Evolutionary conservation across 106 monocot species (phyloP).

Genomic region (Posidonia australis): DNA sequence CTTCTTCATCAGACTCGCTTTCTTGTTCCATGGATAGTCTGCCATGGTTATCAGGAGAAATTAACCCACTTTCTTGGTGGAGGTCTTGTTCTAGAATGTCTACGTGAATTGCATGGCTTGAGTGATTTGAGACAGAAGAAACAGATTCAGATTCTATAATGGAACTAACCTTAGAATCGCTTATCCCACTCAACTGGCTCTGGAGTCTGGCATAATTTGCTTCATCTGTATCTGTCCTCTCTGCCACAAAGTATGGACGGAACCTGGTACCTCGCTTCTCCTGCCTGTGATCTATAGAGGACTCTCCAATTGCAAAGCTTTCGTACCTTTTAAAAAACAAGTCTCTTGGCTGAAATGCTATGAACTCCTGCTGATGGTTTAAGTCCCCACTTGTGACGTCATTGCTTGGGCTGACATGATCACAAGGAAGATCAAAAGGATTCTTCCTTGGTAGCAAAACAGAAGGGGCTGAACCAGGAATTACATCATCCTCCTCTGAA

Average conservation of each 20-base stretch:
- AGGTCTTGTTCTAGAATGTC: background rate
- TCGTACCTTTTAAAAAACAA: conserved; percentile 31
- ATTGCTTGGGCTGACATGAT: conserved; percentile 14
- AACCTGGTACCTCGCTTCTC: conserved; percentile 7
- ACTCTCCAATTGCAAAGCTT: conserved; percentile 29
- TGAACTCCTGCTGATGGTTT: conserved; percentile 17
- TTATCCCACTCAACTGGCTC: conserved; percentile 5
- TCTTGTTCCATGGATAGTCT: background rate
- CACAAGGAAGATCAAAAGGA: conserved; percentile 54
- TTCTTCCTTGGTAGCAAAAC: conserved; percentile 36
- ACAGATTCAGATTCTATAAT: conserved; percentile 7
- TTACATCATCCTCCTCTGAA: conserved; percentile 18
- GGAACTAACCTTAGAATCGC: conserved; percentile 14
- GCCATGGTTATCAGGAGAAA: background rate
- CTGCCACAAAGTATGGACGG: conserved; percentile 17
- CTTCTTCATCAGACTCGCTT: background rate
- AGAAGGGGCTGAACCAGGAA: conserved; percentile 83
- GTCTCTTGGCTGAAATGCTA: conserved; percentile 16
- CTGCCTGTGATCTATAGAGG: conserved; percentile 20
- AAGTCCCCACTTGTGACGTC: background rate
- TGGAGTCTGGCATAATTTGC: conserved; percentile 3
- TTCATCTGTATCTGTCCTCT: conserved; percentile 2
- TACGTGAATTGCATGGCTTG: background rate
- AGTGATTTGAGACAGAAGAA: conserved; percentile 1
- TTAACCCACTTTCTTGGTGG: conserved; percentile 4